Base-by-base conservation (phyloP, 75 land plant species). In the Gnetum montanum region DNA sequence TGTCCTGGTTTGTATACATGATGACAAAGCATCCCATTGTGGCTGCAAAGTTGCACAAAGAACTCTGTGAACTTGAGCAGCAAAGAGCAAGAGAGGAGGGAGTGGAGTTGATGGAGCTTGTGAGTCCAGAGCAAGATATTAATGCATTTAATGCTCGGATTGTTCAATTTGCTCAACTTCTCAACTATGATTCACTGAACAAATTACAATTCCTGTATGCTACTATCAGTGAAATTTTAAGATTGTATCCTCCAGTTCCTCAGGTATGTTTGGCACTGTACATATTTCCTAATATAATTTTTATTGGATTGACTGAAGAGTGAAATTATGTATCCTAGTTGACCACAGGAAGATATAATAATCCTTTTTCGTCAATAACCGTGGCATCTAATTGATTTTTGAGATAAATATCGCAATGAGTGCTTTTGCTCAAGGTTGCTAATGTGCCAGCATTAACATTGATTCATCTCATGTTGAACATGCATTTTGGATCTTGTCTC, bases 1-100 rank as follows among this genome's bases (percentile, higher is more conserved):
- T 92, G 12, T 76, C 98, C 10, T 92, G 97, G 97, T 83, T 78
- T 49, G 60, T 66, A 1, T 92, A 84, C 77, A 81, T 88, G 86
- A 57, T 81, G 19, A 72, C 72, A 53, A 61, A 40, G 1, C 72
- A 92, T 40, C 69, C 74, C 0, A 8, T 58, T 24, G 80, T 78
- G 13, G 70, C 67, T 1, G 66, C 81, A 4, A 81, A 73, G 66
- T 59, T 88, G 19, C 71, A 74, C 55, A 25, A 41, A 11, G 96
- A 93, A 65, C 71, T 93, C 8, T 72, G 75, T 31, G 43, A 34
- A 5, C 67, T 88, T n/a, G 86, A 88, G 60, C 60, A 69, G 49
- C 67, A 73, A 3, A 31, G 62, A 19, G 73, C 79, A 20, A 62
- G 28, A 35, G 80, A 75, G 48, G 62, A 77, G 55, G 51, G 66